phyloP scores from a whole-genome alignment of 1,284 basidiomycete genomes.

The Ceratobasidium sp. region DNA sequence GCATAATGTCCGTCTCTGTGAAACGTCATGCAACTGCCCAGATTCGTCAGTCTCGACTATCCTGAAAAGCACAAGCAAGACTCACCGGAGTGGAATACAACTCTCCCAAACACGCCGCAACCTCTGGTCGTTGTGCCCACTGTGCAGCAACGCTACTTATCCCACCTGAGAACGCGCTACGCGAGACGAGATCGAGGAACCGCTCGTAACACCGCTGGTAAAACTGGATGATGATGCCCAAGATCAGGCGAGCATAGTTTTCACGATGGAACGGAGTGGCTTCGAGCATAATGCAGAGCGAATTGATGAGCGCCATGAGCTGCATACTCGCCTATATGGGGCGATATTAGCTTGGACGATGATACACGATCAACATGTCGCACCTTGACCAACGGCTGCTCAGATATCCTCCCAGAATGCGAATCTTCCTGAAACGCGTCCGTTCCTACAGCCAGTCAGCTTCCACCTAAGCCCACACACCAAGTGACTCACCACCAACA shows the following conservation, averaged over 20 bases:
- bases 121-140: conserved; percentile 86
- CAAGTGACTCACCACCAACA: conserved; percentile 73
- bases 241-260: conserved; percentile 90
- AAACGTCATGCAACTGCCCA: conserved; percentile 41
- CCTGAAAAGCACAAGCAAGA: not conserved
- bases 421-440: conserved; percentile 84
- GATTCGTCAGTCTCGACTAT: not conserved
- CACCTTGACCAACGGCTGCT: conserved; percentile 82
- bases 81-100: conserved; percentile 52
- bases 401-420: conserved; percentile 56
- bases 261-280: conserved; percentile 97
- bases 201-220: conserved; percentile 92
- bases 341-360: not conserved
- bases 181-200: conserved; percentile 77
- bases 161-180: conserved; percentile 50
- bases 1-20: conserved; percentile 54
- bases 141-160: conserved; percentile 67
- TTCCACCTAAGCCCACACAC: too few species aligned
- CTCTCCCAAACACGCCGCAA: conserved; percentile 66
- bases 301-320: conserved; percentile 90
- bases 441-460: too few species aligned
- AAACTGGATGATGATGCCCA: conserved; percentile 96
- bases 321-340: conserved; percentile 81
- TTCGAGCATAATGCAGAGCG: conserved; percentile 89
- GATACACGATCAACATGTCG: conserved; percentile 42